A percentile compares a stretch with the other conserved stretches of the same genome.
phyloP scores from a whole-genome alignment of 148 eudicot genomes.

The Vaccinium myrtillus region DNA sequence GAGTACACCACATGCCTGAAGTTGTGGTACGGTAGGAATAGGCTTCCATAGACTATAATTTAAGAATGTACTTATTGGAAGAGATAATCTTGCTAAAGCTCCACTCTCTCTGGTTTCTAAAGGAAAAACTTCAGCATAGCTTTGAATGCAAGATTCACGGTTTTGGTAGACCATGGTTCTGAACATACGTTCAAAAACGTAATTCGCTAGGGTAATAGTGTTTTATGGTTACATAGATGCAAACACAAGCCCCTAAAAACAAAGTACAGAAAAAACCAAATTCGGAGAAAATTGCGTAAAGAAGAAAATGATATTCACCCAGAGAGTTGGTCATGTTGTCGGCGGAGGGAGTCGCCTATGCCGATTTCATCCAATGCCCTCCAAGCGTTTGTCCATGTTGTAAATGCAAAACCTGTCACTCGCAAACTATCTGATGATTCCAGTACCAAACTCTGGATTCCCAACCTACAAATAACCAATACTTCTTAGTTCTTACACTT shows the following conservation, averaged over 20 bases:
- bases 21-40: no score
- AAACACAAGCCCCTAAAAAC: background rate
- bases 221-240: no score
- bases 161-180: background rate
- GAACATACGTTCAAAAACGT: background rate
- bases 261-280: background rate
- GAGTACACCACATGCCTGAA: no score
- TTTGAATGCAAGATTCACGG: background rate
- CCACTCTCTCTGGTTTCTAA: background rate
- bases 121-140: background rate
- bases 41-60: no score
- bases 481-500: background rate
- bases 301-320: conserved; percentile 24
- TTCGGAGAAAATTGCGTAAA: background rate
- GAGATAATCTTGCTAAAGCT: background rate
- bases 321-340: conserved; percentile 19
- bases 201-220: background rate
- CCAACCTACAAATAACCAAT: conserved; percentile 33
- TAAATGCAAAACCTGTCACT: conserved; percentile 46
- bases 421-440: conserved; percentile 54
- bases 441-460: conserved; percentile 50
- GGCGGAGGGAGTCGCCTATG: conserved; percentile 38
- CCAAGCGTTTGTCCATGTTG: conserved; percentile 62
- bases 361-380: conserved; percentile 52
- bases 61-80: no score